Evolutionary conservation across 768 basidiomycete genomes (phyloP).

Genomic region (Lentinus tigrinus): DNA sequence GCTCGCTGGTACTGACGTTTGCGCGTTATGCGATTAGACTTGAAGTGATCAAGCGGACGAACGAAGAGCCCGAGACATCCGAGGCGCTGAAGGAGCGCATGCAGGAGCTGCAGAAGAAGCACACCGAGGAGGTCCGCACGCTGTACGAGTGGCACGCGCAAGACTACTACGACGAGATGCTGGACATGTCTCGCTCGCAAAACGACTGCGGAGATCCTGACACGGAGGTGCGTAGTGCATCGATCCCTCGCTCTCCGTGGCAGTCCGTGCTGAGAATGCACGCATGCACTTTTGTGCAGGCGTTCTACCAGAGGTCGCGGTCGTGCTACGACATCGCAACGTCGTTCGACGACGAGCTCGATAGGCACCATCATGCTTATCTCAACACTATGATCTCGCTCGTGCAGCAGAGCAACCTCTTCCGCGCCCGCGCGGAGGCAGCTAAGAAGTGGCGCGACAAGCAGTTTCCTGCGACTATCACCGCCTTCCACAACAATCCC

Average conservation of each 20-base stretch:
- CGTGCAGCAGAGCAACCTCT: constrained; percentile 8
- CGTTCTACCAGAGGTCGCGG: constrained; percentile 5
- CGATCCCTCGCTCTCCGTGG: background rate
- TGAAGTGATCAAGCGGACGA: constrained; percentile 17
- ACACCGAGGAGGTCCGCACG: constrained; percentile 19
- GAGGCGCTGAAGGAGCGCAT: constrained; percentile 15
- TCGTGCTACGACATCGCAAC: background rate
- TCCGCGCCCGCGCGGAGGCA: constrained; percentile 19
- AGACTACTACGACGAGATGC: constrained; percentile 20
- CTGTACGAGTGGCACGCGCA: constrained; percentile 23
- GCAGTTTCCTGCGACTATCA: constrained; percentile 31
- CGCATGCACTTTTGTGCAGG: background rate
- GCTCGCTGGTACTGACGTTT: background rate
- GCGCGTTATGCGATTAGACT: constrained; percentile 10
- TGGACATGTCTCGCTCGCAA: constrained; percentile 18
- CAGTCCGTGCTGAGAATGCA: background rate
- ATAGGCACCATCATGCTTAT: constrained; percentile 30
- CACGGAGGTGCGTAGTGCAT: constrained; percentile 13
- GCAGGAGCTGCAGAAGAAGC: constrained; percentile 14
- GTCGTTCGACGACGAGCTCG: constrained; percentile 13
- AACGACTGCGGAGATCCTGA: constrained; percentile 10
- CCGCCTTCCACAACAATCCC: constrained; percentile 30
- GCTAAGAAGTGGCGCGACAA: constrained; percentile 30
- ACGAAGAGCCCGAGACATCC: constrained; percentile 15
- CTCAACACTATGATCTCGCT: constrained; percentile 26